Evolutionary conservation across 495 filamentous ascomycete genomes (phyloP).

Genomic region (Podospora anserina): DNA sequence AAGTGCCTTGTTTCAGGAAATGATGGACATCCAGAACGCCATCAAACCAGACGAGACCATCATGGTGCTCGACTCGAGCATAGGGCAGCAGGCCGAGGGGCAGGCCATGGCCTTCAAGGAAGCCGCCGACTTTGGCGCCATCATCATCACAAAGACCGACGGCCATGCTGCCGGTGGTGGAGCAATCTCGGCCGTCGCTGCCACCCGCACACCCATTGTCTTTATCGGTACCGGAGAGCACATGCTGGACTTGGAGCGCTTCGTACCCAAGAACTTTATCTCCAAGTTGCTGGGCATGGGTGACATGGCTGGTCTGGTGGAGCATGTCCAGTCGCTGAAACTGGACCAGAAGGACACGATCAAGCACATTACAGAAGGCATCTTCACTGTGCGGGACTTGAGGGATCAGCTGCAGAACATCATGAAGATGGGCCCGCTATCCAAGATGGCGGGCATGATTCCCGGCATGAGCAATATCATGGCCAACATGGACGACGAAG

Average conservation of each 20-base stretch:
- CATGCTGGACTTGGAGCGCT: conserved; percentile 89
- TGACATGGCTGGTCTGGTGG: conserved; percentile 89
- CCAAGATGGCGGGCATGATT: conserved; percentile 99
- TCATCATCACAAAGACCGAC: conserved; percentile 98
- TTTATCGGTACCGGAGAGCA: conserved; percentile 98
- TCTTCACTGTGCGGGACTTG: conserved; percentile 93
- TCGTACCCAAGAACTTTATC: conserved; percentile 86
- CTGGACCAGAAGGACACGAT: conserved; percentile 98
- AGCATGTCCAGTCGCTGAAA: conserved; percentile 96
- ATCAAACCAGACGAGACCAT: conserved; percentile 96
- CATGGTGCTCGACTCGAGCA: conserved; percentile 94
- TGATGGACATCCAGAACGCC: conserved; percentile 93
- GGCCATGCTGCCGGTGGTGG: conserved; percentile 93
- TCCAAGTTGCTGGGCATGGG: conserved; percentile 94
- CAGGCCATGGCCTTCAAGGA: conserved; percentile 97
- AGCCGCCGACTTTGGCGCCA: conserved; percentile 94
- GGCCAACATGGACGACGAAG: conserved; percentile 93
- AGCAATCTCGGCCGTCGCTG: conserved; percentile 96
- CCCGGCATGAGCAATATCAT: conserved; percentile 90
- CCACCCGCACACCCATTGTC: conserved; percentile 93
- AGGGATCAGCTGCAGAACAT: conserved; percentile 94
- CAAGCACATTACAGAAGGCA: conserved; percentile 95
- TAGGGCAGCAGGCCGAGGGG: conserved; percentile 91
- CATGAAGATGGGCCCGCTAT: conserved; percentile 99
- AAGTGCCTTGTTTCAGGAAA: conserved; percentile 91